Evolutionary conservation across 352 stramenopile genomes (phyloP).

Genomic region (Chrysophaeum taylorii): DNA sequence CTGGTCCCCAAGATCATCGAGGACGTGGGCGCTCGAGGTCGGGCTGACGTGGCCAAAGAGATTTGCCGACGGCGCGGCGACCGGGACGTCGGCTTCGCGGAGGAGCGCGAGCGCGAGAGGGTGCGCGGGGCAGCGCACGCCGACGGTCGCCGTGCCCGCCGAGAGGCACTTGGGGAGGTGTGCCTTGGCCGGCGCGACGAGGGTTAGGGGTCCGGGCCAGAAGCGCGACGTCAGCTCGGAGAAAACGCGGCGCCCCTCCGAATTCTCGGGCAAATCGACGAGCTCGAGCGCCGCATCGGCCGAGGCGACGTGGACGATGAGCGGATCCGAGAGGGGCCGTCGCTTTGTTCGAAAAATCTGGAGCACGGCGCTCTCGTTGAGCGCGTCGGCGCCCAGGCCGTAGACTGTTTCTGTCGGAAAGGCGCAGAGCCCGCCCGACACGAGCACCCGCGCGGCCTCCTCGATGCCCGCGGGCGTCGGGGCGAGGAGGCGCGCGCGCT

Average conservation of each 20-base stretch:
- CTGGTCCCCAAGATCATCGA: slow-evolving; percentile 84
- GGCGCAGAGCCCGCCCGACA: slow-evolving; percentile 24
- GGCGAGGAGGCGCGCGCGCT: background rate
- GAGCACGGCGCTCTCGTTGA: slow-evolving; percentile 78
- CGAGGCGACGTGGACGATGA: slow-evolving; percentile 93
- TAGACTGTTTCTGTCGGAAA: slow-evolving; percentile 99
- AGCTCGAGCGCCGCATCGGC: slow-evolving; percentile 70
- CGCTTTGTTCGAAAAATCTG: slow-evolving; percentile 91
- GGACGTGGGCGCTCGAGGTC: slow-evolving; percentile 85
- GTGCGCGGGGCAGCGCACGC: slow-evolving; percentile 84
- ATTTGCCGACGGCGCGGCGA: slow-evolving; percentile 94
- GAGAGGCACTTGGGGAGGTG: slow-evolving; percentile 52
- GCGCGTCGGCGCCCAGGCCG: slow-evolving; percentile 89
- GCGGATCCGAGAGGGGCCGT: slow-evolving; percentile 85
- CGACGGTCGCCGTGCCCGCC: slow-evolving; percentile 91
- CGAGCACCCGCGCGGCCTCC: background rate
- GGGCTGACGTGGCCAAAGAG: slow-evolving; percentile 96
- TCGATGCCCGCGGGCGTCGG: background rate
- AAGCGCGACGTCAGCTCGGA: slow-evolving; percentile 69
- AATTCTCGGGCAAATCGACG: slow-evolving; percentile 69
- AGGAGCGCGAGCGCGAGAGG: slow-evolving; percentile 77
- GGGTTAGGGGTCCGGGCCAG: slow-evolving; percentile 92
- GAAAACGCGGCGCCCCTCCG: slow-evolving; percentile 57
- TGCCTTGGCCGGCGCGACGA: slow-evolving; percentile 79
- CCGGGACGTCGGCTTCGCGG: slow-evolving; percentile 68